Evolutionary conservation across 1,284 basidiomycete species (phyloP).

Genomic region (Cerioporus squamosus): DNA sequence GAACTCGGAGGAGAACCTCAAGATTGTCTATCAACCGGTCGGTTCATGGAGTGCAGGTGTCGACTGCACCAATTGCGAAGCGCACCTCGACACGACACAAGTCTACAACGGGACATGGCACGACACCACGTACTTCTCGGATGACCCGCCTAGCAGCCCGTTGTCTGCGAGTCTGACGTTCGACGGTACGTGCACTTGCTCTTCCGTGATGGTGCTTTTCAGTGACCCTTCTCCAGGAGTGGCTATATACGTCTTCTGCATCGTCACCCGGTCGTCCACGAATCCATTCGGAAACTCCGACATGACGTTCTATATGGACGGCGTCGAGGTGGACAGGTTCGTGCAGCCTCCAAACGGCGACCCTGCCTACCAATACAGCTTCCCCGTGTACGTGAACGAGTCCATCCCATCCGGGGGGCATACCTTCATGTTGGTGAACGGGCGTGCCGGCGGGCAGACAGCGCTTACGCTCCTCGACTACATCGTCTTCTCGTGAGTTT

Average conservation of each 20-base stretch:
- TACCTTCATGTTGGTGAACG: slow-evolving; percentile 23
- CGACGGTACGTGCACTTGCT: slow-evolving; percentile 21
- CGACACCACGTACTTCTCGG: slow-evolving; percentile 28
- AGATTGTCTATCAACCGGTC: slow-evolving; percentile 32
- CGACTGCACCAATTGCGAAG: slow-evolving; percentile 29
- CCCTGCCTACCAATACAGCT: slow-evolving; percentile 34
- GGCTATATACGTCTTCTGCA: slow-evolving; percentile 37
- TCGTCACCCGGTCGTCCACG: slow-evolving; percentile 27
- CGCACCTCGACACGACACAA: slow-evolving; percentile 25
- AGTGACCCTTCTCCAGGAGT: slow-evolving; percentile 23
- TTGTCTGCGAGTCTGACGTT: slow-evolving; percentile 30
- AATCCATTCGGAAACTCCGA: slow-evolving; percentile 34
- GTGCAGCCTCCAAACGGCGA: slow-evolving; percentile 23
- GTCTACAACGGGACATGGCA: slow-evolving; percentile 24
- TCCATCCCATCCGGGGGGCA: slow-evolving; percentile 22
- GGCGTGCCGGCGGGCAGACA: slow-evolving; percentile 9
- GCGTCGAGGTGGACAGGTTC: slow-evolving; percentile 31
- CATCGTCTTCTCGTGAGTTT: slow-evolving; percentile 25
- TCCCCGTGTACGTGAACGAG: slow-evolving; percentile 35
- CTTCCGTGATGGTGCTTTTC: not conserved
- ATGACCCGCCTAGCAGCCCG: slow-evolving; percentile 11
- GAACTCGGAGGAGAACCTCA: slow-evolving; percentile 35
- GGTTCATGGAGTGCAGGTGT: slow-evolving; percentile 33
- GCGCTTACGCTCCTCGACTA: slow-evolving; percentile 27
- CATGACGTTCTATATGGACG: slow-evolving; percentile 43